Conservation (phyloP, 306 rosid genomes). For the Trifolium pratense region DNA sequence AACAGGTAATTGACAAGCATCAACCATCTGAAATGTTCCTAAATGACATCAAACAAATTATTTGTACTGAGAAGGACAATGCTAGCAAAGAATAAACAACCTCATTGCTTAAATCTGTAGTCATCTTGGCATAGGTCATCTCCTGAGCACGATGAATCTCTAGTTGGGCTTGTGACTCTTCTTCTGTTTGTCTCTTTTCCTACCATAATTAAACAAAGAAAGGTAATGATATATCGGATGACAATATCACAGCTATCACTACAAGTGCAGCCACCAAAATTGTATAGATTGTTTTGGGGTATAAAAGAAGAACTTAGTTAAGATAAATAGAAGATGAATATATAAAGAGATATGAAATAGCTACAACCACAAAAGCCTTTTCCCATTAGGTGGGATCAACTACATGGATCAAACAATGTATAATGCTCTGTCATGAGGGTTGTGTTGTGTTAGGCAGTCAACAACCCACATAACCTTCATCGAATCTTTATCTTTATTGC, state of each 20-base stretch:
- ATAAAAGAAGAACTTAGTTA: background rate
- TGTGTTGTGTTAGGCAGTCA: background rate
- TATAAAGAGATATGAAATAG: background rate
- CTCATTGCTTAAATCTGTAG: conserved; percentile 71
- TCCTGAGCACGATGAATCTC: conserved; percentile 74
- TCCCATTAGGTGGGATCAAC: background rate
- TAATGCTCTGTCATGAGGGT: background rate
- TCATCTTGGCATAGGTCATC: conserved; percentile 71
- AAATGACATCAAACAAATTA: conserved; percentile 33
- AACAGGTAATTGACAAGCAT: conserved; percentile 40
- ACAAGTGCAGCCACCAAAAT: conserved; percentile 13
- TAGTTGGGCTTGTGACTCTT: conserved; percentile 64
- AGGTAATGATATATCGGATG: conserved; percentile 8
- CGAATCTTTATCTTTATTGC: conserved; percentile 17
- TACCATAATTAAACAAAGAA: conserved; percentile 38
- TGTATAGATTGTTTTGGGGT: background rate
- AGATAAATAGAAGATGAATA: conserved; percentile 19
- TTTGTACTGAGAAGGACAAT: conserved; percentile 34
- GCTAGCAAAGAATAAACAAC: conserved; percentile 50
- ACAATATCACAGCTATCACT: conserved; percentile 2
- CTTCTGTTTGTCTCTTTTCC: conserved; percentile 74
- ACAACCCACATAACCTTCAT: conserved; percentile 4
- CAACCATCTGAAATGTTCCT: conserved; percentile 25
- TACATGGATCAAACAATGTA: conserved; percentile 1
- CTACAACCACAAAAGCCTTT: conserved; percentile 9